A percentile compares a stretch with the other conserved stretches of the same genome.
Evolutionary conservation across 208 protist genomes (phyloP).

Genomic region (Trypanosoma avium): DNA sequence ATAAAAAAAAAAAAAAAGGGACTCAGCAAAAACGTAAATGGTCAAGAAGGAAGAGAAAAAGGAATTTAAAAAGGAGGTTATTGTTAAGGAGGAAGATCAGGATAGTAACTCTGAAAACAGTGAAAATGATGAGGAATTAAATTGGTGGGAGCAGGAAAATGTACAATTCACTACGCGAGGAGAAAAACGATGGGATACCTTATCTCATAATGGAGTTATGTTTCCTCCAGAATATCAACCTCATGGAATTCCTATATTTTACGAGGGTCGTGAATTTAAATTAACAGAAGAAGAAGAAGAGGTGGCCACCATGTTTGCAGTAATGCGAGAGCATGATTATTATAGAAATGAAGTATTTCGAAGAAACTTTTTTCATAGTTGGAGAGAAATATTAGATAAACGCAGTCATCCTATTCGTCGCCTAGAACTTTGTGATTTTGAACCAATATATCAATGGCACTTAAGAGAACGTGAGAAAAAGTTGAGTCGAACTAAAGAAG

Average conservation of each 20-base stretch:
- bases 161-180: slow-evolving; percentile 62
- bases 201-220: slow-evolving; percentile 96
- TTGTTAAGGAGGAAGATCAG: slow-evolving; percentile 25
- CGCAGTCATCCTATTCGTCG: slow-evolving; percentile 90
- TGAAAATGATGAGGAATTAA: slow-evolving; percentile 49
- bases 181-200: slow-evolving; percentile 93
- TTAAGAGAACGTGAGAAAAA: slow-evolving; percentile 87
- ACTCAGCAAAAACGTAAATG: too few species aligned
- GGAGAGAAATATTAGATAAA: slow-evolving; percentile 87
- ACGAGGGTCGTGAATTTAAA: slow-evolving; percentile 92
- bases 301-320: slow-evolving; percentile 98
- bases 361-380: slow-evolving; percentile 98
- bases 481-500: slow-evolving; percentile 86
- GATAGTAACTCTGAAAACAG: slow-evolving; percentile 40
- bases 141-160: slow-evolving; percentile 90
- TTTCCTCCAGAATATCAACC: slow-evolving; percentile 97
- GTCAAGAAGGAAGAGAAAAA: neutral
- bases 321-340: slow-evolving; percentile 94
- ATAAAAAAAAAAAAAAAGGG: too few species aligned
- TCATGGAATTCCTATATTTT: slow-evolving; percentile 95
- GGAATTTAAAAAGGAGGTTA: neutral
- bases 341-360: slow-evolving; percentile 95
- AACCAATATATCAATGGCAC: slow-evolving; percentile 93
- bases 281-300: slow-evolving; percentile 97
- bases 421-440: slow-evolving; percentile 97